phyloP scores from a whole-genome alignment of 192 early-diverging fungal genomes.

The Geranomyces michiganensis region DNA sequence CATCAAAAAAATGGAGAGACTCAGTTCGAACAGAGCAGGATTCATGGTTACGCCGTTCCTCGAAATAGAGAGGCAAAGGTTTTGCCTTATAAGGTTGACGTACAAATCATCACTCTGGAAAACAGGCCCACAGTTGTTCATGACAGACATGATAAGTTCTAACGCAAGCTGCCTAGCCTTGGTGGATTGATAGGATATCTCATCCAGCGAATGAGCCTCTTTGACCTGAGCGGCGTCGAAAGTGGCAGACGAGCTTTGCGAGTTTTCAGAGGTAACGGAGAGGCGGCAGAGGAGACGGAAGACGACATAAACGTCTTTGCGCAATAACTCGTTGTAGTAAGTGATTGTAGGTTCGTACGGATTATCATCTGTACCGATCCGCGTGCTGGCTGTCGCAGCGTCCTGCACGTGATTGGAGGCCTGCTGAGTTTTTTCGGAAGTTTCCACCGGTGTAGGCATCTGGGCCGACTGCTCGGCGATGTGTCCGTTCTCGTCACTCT shows the following conservation, averaged over 20 bases:
- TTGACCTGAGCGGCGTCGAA: constrained; percentile 37
- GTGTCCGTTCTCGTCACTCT: not conserved
- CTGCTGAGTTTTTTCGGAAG: not conserved
- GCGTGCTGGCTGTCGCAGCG: not conserved
- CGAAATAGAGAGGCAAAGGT: constrained; percentile 53
- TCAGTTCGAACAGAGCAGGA: constrained; percentile 62
- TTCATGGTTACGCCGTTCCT: constrained; percentile 60
- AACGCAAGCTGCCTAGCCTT: constrained; percentile 52
- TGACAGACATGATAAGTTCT: constrained; percentile 60
- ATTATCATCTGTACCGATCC: constrained; percentile 20
- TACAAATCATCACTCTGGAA: constrained; percentile 53
- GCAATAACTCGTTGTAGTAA: constrained; percentile 57
- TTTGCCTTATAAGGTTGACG: constrained; percentile 41
- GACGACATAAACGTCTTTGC: constrained; percentile 53
- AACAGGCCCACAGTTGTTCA: constrained; percentile 54
- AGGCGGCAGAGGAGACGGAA: constrained; percentile 59
- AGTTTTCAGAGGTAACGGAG: constrained; percentile 44
- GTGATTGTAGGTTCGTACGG: constrained; percentile 57
- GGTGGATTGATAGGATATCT: constrained; percentile 40
- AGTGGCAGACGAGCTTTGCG: constrained; percentile 14
- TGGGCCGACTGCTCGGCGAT: not conserved
- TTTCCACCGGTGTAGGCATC: too few relatives aligned
- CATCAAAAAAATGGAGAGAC: constrained; percentile 59
- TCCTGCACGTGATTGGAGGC: not conserved
- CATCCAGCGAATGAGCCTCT: constrained; percentile 41